Evolutionary conservation across 441 rosid genomes (phyloP).

Genomic region (Kokia cookei): DNA sequence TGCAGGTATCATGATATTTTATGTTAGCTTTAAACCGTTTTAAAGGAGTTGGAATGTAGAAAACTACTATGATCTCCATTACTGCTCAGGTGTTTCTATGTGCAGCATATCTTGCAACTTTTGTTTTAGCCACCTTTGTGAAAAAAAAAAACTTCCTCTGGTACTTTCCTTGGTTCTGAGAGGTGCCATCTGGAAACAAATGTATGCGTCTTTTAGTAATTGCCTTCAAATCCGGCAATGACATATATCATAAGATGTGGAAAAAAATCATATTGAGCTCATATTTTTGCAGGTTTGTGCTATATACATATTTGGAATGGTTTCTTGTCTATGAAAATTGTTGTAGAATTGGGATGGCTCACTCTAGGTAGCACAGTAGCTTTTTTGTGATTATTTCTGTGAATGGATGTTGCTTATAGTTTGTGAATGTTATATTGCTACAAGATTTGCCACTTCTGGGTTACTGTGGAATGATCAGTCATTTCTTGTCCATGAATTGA

Average conservation of each 20-base stretch:
- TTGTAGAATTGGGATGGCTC: neutral
- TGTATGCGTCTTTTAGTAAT: neutral
- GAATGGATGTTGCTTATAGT: neutral
- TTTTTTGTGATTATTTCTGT: neutral
- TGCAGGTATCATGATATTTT: constrained; percentile 53
- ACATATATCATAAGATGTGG: neutral
- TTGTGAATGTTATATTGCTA: neutral
- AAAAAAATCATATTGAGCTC: neutral
- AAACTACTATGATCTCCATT: neutral
- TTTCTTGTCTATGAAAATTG: neutral
- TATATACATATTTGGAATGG: neutral
- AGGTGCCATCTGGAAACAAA: neutral
- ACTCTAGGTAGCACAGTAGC: neutral
- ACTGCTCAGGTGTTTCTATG: neutral
- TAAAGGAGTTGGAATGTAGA: neutral
- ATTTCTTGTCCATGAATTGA: constrained; percentile 16
- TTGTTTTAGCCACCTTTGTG: neutral
- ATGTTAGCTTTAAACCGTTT: neutral
- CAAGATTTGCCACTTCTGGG: neutral
- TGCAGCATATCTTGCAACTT: neutral
- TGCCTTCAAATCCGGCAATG: neutral
- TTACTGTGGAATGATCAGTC: constrained; percentile 8
- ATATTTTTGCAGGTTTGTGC: neutral
- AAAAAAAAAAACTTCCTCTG: neutral
- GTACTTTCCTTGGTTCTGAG: neutral